A percentile compares a stretch with the other conserved stretches of the same genome.
These are phyloP conservation scores for Ophiostoma himal-ulmi DNA, from an alignment of 2,329 filamentous ascomycete species.

Conservation along the genomic window DNA sequence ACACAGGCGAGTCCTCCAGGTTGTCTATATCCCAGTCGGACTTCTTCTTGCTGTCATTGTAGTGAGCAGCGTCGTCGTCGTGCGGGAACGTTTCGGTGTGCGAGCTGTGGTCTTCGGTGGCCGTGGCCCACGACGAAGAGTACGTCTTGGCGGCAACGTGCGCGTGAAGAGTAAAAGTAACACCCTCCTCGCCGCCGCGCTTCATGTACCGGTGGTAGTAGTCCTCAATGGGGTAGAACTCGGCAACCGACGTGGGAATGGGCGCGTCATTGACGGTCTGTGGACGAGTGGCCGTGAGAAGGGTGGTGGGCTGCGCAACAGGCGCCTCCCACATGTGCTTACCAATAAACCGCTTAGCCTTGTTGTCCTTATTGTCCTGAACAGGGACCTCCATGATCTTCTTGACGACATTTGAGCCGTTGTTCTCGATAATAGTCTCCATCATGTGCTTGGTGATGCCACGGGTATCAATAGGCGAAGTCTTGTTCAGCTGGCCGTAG, in stretches of 20 bases:
- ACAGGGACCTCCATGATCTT: conserved; percentile 2
- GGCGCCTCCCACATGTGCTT: background rate
- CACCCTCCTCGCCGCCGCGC: conserved; percentile 1
- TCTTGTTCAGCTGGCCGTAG: conserved; percentile 4
- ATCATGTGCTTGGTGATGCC: background rate
- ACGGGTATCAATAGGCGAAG: background rate
- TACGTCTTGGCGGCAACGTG: background rate
- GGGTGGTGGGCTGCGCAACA: background rate
- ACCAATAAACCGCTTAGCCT: background rate
- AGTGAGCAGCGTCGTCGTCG: conserved; percentile 1
- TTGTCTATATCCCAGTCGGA: background rate
- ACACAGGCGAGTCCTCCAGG: background rate
- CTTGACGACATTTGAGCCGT: background rate
- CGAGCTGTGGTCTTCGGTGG: background rate
- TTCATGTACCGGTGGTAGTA: conserved; percentile 6
- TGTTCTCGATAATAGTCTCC: background rate
- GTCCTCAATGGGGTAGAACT: background rate
- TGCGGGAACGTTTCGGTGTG: background rate
- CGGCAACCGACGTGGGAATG: background rate
- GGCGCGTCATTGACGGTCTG: background rate
- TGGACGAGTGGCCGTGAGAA: background rate
- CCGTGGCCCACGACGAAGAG: background rate
- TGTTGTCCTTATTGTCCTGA: background rate
- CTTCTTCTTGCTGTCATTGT: background rate
- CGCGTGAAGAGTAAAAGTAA: background rate